A percentile compares a stretch with the other conserved stretches of the same genome.
phyloP scores from a whole-genome alignment of 495 filamentous ascomycete species.

The Neohortaea acidophila region DNA sequence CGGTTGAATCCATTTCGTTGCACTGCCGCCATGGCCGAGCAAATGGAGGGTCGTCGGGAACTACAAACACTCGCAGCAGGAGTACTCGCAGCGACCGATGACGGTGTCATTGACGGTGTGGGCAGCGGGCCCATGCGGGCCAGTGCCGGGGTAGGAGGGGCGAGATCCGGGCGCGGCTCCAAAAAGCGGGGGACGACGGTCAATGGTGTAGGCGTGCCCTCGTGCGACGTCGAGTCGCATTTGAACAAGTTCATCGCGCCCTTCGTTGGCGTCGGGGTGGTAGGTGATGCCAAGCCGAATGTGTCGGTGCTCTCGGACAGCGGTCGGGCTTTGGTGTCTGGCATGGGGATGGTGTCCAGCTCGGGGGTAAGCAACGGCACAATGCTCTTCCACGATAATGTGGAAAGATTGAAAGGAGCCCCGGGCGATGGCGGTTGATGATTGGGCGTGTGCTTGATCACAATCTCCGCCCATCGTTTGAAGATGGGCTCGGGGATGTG shows the following conservation, averaged over 20 bases:
- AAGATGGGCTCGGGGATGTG: slow-evolving; percentile 81
- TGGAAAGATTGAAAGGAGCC: slow-evolving; percentile 32
- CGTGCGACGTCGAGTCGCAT: slow-evolving; percentile 18
- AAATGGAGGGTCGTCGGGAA: slow-evolving; percentile 51
- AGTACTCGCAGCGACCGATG: slow-evolving; percentile 57
- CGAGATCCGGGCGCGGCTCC: slow-evolving; percentile 23
- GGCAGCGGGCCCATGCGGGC: slow-evolving; percentile 53
- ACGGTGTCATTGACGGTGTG: slow-evolving; percentile 70
- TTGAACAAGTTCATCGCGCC: background rate
- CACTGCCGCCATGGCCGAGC: slow-evolving; percentile 63
- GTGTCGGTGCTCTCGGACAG: slow-evolving; percentile 2
- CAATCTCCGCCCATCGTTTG: slow-evolving; percentile 83
- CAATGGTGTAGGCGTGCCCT: slow-evolving; percentile 26
- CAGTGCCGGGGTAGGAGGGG: slow-evolving; percentile 29
- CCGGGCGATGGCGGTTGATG: slow-evolving; percentile 32
- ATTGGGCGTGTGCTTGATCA: slow-evolving; percentile 63
- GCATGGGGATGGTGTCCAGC: slow-evolving; percentile 41
- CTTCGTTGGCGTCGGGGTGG: slow-evolving; percentile 8
- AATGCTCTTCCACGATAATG: slow-evolving; percentile 51
- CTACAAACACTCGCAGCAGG: slow-evolving; percentile 71
- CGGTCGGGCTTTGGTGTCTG: too few relatives aligned
- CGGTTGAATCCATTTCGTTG: slow-evolving; percentile 39
- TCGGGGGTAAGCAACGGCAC: slow-evolving; percentile 68
- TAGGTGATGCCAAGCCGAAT: slow-evolving; percentile 6
- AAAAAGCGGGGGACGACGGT: slow-evolving; percentile 23